Evolutionary conservation across 2,329 filamentous ascomycete species (phyloP).

Genomic region (Xylariaceae sp.): DNA sequence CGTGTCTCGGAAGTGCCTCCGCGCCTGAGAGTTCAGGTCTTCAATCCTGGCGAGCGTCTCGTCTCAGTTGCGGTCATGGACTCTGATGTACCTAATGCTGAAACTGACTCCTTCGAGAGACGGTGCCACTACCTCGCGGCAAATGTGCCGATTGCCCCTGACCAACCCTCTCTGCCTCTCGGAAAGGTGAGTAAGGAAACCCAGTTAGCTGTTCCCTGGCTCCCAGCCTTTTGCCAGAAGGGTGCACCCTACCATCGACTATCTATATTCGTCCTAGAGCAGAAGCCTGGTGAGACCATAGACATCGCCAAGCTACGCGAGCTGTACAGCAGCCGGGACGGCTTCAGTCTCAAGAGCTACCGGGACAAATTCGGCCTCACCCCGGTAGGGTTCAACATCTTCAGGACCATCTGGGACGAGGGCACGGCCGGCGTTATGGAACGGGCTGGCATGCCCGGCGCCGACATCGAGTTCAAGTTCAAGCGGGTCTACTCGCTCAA

Average conservation of each 20-base stretch:
- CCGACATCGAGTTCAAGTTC: constrained; percentile 82
- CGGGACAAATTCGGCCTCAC: constrained; percentile 68
- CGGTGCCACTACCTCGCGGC: constrained; percentile 86
- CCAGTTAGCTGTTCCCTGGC: constrained; percentile 78
- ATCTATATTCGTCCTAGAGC: constrained; percentile 80
- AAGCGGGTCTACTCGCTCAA: constrained; percentile 73
- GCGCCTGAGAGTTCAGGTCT: constrained; percentile 80
- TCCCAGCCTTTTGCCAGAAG: constrained; percentile 85
- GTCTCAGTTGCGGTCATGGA: constrained; percentile 87
- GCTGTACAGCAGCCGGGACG: constrained; percentile 58
- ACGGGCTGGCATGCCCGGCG: constrained; percentile 72
- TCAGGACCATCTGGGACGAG: constrained; percentile 89
- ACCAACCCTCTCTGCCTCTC: constrained; percentile 65
- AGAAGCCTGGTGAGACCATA: constrained; percentile 63
- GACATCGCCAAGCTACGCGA: constrained; percentile 61
- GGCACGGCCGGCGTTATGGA: constrained; percentile 86
- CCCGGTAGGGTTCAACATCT: constrained; percentile 82
- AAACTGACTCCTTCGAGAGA: constrained; percentile 74
- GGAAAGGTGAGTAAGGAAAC: constrained; percentile 59
- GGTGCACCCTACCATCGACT: constrained; percentile 90
- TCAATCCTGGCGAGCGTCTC: constrained; percentile 78
- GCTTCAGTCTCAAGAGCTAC: constrained; percentile 76
- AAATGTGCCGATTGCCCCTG: constrained; percentile 58
- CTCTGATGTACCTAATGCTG: constrained; percentile 82
- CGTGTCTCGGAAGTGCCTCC: constrained; percentile 72